A percentile compares a stretch with the other conserved stretches of the same genome.
These are phyloP conservation scores for Boletus patriciae DNA, from an alignment of 768 basidiomycete species.

Conservation along the genomic window DNA sequence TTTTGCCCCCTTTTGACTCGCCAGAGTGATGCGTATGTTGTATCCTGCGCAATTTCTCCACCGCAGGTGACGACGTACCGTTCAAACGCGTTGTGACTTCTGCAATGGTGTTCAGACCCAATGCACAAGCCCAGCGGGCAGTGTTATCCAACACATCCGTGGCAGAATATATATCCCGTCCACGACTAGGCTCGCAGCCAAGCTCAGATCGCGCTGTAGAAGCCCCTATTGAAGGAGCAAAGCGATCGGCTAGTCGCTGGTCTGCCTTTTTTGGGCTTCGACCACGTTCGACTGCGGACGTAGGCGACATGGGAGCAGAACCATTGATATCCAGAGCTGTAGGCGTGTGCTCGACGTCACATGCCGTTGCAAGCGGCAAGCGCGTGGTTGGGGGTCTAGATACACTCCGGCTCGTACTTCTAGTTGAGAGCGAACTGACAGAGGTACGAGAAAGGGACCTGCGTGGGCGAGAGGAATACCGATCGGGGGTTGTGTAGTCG, in stretches of 20 bases:
- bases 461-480: constrained; percentile 33
- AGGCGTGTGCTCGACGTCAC: constrained; percentile 22
- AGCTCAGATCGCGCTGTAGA: constrained; percentile 28
- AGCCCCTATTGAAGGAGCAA: constrained; percentile 22
- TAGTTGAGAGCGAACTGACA: constrained; percentile 38
- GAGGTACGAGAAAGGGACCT: constrained; percentile 55
- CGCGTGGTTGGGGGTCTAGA: constrained; percentile 38
- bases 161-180: constrained; percentile 20
- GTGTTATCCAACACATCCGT: constrained; percentile 28
- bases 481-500: constrained; percentile 10
- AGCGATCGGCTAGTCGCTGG: constrained; percentile 11
- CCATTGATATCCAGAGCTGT: constrained; percentile 31
- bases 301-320: constrained; percentile 21
- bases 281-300: constrained; percentile 29
- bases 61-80: constrained; percentile 16
- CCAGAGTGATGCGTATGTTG: constrained; percentile 1
- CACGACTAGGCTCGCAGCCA: constrained; percentile 20
- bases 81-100: constrained; percentile 20
- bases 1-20: constrained; percentile 10
- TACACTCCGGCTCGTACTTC: constrained; percentile 41
- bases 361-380: constrained; percentile 27
- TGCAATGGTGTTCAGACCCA: constrained; percentile 23
- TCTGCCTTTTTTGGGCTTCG: constrained; percentile 26
- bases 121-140: constrained; percentile 29
- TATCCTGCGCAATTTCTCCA: constrained; percentile 24